A percentile compares a stretch with the other conserved stretches of the same genome.
Evolutionary conservation across 495 filamentous ascomycete species (phyloP).

Genomic region (Neurospora sp.): DNA sequence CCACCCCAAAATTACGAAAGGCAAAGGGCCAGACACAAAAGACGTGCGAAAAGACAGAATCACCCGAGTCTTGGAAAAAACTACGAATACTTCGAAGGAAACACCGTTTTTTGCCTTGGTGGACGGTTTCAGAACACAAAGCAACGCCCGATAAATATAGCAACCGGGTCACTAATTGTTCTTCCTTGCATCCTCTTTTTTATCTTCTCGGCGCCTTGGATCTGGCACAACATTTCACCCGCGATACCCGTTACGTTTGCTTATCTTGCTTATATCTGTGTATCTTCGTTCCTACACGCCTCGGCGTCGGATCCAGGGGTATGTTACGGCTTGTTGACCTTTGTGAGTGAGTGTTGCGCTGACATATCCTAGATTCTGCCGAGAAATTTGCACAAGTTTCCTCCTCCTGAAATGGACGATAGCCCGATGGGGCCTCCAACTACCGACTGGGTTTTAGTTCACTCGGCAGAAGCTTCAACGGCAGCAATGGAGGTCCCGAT

Average conservation of each 20-base stretch:
- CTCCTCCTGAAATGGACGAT: slow-evolving; percentile 46
- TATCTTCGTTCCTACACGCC: slow-evolving; percentile 89
- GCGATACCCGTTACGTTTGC: slow-evolving; percentile 85
- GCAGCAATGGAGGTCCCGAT: slow-evolving; percentile 93
- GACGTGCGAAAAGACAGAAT: slow-evolving; percentile 16
- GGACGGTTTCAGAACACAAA: slow-evolving; percentile 81
- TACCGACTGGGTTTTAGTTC: slow-evolving; percentile 85
- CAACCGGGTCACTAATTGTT: slow-evolving; percentile 67
- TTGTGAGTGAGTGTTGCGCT: slow-evolving; percentile 1
- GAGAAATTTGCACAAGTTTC: slow-evolving; percentile 59
- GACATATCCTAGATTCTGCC: slow-evolving; percentile 56
- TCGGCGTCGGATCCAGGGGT: slow-evolving; percentile 87
- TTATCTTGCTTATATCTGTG: slow-evolving; percentile 79
- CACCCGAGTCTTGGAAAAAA: slow-evolving; percentile 45
- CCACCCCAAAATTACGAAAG: slow-evolving; percentile 24
- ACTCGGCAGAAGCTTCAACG: slow-evolving; percentile 57
- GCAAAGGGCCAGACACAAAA: slow-evolving; percentile 9
- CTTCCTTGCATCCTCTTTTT: slow-evolving; percentile 76
- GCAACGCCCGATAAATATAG: slow-evolving; percentile 84
- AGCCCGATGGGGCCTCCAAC: slow-evolving; percentile 80
- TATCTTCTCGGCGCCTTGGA: slow-evolving; percentile 74
- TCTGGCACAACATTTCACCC: slow-evolving; percentile 85
- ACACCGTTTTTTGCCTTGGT: slow-evolving; percentile 77
- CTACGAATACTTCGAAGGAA: slow-evolving; percentile 85
- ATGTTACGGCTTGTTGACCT: slow-evolving; percentile 28